Conservation (phyloP, 2,329 filamentous ascomycete species). For the Fusarium albosuccineum region DNA sequence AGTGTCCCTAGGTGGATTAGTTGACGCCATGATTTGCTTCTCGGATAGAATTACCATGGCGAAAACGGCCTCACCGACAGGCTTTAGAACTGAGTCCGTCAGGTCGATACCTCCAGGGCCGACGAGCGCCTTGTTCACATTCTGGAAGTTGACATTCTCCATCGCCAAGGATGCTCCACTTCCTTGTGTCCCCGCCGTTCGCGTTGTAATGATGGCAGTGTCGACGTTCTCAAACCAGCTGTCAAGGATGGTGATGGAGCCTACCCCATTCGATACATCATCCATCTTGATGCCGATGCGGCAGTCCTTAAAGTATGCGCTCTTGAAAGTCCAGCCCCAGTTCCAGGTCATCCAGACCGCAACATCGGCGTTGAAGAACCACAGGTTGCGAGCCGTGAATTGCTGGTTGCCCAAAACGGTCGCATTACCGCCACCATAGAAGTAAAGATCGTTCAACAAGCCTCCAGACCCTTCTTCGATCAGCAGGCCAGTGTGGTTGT, state of each 20-base stretch:
- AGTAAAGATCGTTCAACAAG: constrained; percentile 76
- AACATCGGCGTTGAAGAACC: constrained; percentile 73
- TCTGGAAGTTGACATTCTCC: constrained; percentile 61
- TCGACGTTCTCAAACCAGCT: constrained; percentile 76
- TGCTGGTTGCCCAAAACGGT: constrained; percentile 74
- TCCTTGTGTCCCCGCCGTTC: constrained; percentile 49
- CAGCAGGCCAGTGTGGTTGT: constrained; percentile 69
- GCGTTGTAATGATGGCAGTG: constrained; percentile 75
- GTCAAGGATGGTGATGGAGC: constrained; percentile 82
- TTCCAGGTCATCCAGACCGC: constrained; percentile 81
- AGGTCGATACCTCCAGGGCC: constrained; percentile 37
- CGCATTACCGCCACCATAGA: constrained; percentile 76
- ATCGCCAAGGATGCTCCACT: constrained; percentile 60
- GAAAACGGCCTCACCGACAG: constrained; percentile 34
- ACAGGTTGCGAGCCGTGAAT: constrained; percentile 77
- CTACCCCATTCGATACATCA: constrained; percentile 67
- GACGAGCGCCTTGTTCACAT: constrained; percentile 49
- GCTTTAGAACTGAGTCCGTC: constrained; percentile 21
- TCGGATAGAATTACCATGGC: constrained; percentile 41
- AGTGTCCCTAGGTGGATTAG: constrained; percentile 44
- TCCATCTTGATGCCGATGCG: constrained; percentile 76
- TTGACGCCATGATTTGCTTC: neutral
- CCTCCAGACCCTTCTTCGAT: constrained; percentile 76
- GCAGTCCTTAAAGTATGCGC: constrained; percentile 72
- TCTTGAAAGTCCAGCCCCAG: constrained; percentile 82